Evolutionary conservation across 306 rosid genomes (phyloP).

Genomic region (Comarum palustre): DNA sequence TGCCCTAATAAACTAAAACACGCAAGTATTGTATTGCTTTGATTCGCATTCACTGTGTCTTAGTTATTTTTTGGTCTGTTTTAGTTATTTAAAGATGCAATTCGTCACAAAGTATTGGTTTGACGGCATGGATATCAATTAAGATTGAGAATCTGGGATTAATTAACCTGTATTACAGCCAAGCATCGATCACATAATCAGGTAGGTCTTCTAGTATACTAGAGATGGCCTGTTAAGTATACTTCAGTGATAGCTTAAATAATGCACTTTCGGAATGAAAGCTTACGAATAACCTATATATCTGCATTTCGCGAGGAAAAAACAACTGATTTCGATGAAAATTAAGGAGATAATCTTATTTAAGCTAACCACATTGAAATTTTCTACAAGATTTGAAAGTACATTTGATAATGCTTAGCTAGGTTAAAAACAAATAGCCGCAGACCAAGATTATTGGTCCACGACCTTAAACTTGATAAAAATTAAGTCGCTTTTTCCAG

Average conservation of each 20-base stretch:
- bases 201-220: not conserved
- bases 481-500: too few species aligned
- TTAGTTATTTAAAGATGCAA: not conserved
- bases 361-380: not conserved
- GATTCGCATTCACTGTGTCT: not conserved
- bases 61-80: too few species aligned
- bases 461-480: not conserved
- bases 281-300: too few species aligned
- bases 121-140: not conserved
- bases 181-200: not conserved
- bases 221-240: not conserved
- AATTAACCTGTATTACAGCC: not conserved
- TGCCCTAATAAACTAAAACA: not conserved
- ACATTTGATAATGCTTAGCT: not conserved
- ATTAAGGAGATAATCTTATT: not conserved
- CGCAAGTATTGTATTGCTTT: not conserved
- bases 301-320: not conserved
- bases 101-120: not conserved
- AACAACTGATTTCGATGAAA: not conserved
- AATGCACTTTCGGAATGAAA: too few species aligned
- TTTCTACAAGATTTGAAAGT: not conserved
- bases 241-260: not conserved
- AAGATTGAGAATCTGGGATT: not conserved
- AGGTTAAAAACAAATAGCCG: not conserved
- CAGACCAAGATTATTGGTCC: not conserved